Evolutionary conservation across 148 eudicot species (phyloP), one percentile per base, ranked within the genome.

Genomic region (Pharnaceum exiguum): DNA sequence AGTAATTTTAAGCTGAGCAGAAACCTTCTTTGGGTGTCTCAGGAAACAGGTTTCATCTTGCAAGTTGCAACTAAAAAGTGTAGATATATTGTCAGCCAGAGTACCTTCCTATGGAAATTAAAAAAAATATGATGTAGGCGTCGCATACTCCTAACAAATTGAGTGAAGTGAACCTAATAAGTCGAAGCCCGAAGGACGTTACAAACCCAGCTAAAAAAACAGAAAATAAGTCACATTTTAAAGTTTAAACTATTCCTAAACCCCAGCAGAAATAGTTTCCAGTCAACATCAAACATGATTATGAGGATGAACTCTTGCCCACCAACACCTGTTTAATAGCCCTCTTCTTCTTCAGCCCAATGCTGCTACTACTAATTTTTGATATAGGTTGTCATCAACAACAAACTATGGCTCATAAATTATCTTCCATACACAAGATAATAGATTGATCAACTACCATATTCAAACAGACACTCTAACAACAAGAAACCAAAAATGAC

Each of bases 161-260:
- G n/a, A n/a, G n/a, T n/a, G n/a, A n/a, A n/a, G n/a, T n/a, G n/a
- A n/a, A n/a, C n/a, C n/a, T n/a, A n/a, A n/a, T n/a, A n/a, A n/a
- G n/a, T n/a, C n/a, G n/a, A n/a, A n/a, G n/a, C n/a, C n/a, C n/a
- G n/a, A n/a, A n/a, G n/a, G n/a, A n/a, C n/a, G n/a, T n/a, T n/a
- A n/a, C n/a, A n/a, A n/a, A n/a, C n/a, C n/a, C n/a, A n/a, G n/a
- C n/a, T n/a, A n/a, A n/a, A n/a, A n/a, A n/a, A n/a, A n/a, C n/a
- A n/a, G n/a, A n/a, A n/a, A n/a, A n/a, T n/a, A n/a, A n/a, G n/a
- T n/a, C n/a, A n/a, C n/a, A n/a, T n/a, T n/a, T 61, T 42, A 36
- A 12, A 46, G 46, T 43, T 50, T 21, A 43, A 61, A 61, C 40
- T 37, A 54, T 45, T 46, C 40, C 66, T 43, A 53, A 54, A 47